Evolutionary conservation across 805 yeast species (phyloP), one percentile per base, ranked within the genome.

Genomic region (Nakazawaea peltata): DNA sequence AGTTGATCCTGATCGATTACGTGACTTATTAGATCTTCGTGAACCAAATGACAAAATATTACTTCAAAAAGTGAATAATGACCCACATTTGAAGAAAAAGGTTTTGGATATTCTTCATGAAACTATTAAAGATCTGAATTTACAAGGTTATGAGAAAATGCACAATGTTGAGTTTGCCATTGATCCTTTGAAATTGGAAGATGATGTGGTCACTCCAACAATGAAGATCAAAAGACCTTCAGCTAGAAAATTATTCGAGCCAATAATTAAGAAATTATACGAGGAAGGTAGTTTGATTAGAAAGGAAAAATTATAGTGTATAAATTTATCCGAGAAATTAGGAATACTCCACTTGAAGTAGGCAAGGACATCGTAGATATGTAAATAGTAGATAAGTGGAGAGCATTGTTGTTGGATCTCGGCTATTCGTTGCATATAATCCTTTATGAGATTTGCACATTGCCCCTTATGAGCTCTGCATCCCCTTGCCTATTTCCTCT

Each of bases 121-220:
- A 11, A 49, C 61, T 25, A 54, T 63, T 28, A 43, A 46, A 19
- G 47, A 47, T 26, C 46, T 54, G 18, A 61, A 63, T 26, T 51
- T 80, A 23, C 73, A 70, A 48, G 83, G 84, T 0, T 78, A 74
- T 48, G 88, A 80, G 51, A 72, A 70, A 44, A 41, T 80, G 21
- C 75, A 72, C 51, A 80, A 80, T 44, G 44, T 74, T 21, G 46
- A 53, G 23, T 53, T 77, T 23, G 71, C 57, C 30, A 40, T 74
- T 32, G 84, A 80, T 45, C 84, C 86, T 4, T 58, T 80, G 43
- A 74, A 64, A 25, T 57, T 76, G n/a, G 76, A 68, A 31, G 74
- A 75, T 40, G 77, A 74, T 32, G 69, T 73, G 3, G 53, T 81
- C 24, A 81, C 90, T 2, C 88, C 88, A 26, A 81, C 88, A 5